phyloP scores from a whole-genome alignment of 139 green algal species.

The Micromonas commoda region DNA sequence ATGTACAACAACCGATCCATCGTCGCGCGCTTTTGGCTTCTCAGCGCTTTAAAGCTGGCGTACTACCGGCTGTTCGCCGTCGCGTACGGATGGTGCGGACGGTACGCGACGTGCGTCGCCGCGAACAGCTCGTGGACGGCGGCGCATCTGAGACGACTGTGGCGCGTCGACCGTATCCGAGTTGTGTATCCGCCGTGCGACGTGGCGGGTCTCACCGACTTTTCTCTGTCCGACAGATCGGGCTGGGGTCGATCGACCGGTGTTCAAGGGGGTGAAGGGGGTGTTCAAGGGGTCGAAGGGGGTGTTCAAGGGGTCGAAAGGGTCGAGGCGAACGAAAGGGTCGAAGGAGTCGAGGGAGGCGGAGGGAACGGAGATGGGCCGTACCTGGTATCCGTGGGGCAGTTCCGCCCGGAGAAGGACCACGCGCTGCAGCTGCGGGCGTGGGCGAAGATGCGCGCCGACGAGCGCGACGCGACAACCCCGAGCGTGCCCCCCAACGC shows the following conservation, averaged over 20 bases:
- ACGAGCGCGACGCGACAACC: neutral
- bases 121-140: conserved; percentile 92
- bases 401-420: conserved; percentile 95
- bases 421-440: neutral
- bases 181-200: conserved; percentile 87
- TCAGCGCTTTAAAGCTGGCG: conserved; percentile 61
- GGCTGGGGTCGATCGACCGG: neutral
- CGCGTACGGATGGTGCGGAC: conserved; percentile 59
- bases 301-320: neutral
- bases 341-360: conserved; percentile 54
- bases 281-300: neutral
- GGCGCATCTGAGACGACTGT: conserved; percentile 74
- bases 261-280: neutral
- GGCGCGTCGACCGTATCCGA: conserved; percentile 35
- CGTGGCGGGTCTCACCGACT: conserved; percentile 59
- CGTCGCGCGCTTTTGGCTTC: conserved; percentile 42
- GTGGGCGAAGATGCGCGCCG: neutral
- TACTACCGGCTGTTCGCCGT: conserved; percentile 79
- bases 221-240: too few relatives aligned
- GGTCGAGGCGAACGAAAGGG: conserved; percentile 34
- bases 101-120: conserved; percentile 52
- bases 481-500: neutral
- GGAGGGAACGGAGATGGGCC: conserved; percentile 36
- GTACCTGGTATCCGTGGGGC: conserved; percentile 77
- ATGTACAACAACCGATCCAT: conserved; percentile 68